These are phyloP conservation scores for Heliosperma pusillum DNA, from an alignment of 148 eudicot species.

Conservation along the genomic window DNA sequence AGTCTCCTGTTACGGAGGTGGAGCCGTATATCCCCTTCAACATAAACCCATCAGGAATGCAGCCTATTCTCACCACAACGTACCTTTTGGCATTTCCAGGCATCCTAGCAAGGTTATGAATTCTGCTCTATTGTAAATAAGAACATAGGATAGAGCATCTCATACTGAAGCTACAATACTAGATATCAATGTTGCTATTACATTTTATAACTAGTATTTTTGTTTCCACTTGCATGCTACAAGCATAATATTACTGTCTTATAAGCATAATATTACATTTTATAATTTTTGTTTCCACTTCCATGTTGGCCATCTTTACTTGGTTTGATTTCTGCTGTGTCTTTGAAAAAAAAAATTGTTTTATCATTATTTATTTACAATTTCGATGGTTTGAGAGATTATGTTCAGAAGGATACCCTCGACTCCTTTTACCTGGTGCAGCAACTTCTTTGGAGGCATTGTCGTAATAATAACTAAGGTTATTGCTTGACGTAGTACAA, in stretches of 20 bases:
- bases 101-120: constrained; percentile 74
- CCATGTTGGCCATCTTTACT: not conserved
- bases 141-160: not conserved
- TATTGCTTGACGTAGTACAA: not conserved
- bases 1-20: constrained; percentile 79
- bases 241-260: not conserved
- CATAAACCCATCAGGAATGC: constrained; percentile 98
- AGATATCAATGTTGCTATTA: not conserved
- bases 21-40: constrained; percentile 97
- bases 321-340: not conserved
- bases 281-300: too few species aligned
- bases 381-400: not conserved
- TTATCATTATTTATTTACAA: not conserved
- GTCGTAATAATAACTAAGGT: not conserved
- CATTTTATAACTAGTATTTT: not conserved
- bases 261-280: too few species aligned
- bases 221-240: constrained; percentile 1
- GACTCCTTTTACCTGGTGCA: not conserved
- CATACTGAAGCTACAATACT: not conserved
- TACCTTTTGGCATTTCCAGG: constrained; percentile 88
- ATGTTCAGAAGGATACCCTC: not conserved
- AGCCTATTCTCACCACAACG: constrained; percentile 83
- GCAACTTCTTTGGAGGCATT: not conserved
- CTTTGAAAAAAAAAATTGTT: not conserved
- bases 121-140: constrained; percentile 6